Evolutionary conservation across 2,329 filamentous ascomycete genomes (phyloP).

Genomic region (Talaromyces atroroseus): DNA sequence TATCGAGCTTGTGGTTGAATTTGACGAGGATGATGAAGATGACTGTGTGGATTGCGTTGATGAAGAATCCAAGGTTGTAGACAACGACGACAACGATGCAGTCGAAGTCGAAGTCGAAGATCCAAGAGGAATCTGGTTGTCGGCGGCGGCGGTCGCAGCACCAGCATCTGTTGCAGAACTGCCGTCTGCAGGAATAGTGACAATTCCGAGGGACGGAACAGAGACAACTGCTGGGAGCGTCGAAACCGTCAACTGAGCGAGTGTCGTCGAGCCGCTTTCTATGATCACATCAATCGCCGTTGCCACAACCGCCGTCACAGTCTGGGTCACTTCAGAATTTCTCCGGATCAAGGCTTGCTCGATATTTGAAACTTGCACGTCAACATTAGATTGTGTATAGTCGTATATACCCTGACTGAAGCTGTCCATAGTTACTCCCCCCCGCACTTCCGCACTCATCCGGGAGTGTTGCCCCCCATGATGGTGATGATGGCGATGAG

Average conservation of each 20-base stretch:
- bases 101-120: constrained; percentile 14
- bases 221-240: constrained; percentile 22
- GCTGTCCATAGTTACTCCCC: neutral
- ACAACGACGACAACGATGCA: neutral
- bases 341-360: neutral
- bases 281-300: constrained; percentile 21
- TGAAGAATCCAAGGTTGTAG: neutral
- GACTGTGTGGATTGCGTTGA: neutral
- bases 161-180: constrained; percentile 5
- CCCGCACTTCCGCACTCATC: constrained; percentile 5
- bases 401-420: neutral
- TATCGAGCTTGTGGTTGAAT: neutral
- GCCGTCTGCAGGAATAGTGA: constrained; percentile 20
- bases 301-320: constrained; percentile 16
- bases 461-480: constrained; percentile 8
- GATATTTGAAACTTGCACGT: neutral
- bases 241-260: constrained; percentile 19
- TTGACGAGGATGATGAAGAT: neutral
- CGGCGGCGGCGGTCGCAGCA: neutral
- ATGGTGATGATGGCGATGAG: constrained; percentile 13
- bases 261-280: constrained; percentile 18
- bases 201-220: constrained; percentile 17
- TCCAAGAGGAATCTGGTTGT: constrained; percentile 8
- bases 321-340: constrained; percentile 11
- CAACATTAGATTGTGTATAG: neutral